A percentile compares a stretch with the other conserved stretches of the same genome.
Evolutionary conservation across 345 rosid species (phyloP).

Genomic region (Erodium maritimum): DNA sequence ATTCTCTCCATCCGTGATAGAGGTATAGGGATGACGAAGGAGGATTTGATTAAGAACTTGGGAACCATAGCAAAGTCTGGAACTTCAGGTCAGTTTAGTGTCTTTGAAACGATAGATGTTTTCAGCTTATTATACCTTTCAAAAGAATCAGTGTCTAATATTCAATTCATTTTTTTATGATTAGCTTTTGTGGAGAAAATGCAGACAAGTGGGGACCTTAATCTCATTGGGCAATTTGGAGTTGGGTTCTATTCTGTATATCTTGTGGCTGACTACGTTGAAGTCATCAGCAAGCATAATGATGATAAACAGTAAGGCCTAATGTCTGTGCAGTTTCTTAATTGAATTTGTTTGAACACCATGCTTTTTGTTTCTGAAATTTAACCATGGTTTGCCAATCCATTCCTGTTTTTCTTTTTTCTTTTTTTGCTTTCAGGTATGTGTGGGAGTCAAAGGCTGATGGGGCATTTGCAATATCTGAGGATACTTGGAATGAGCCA

Average conservation of each 20-base stretch:
- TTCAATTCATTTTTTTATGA: conserved; percentile 4
- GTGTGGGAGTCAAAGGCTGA: conserved; percentile 99
- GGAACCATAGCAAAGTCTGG: conserved; percentile 99
- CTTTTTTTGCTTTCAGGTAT: conserved; percentile 31
- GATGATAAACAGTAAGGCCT: conserved; percentile 79
- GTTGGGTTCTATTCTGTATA: conserved; percentile 98
- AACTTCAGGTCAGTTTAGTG: conserved; percentile 54
- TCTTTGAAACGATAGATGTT: too few species aligned
- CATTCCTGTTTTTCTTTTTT: too few species aligned
- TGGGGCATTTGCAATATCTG: conserved; percentile 94
- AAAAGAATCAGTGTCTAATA: background rate
- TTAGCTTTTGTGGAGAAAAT: conserved; percentile 96
- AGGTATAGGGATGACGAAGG: conserved; percentile 98
- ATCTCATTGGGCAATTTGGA: conserved; percentile 98
- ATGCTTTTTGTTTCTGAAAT: background rate
- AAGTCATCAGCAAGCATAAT: conserved; percentile 91
- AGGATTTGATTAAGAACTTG: conserved; percentile 89
- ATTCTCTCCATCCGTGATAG: conserved; percentile 81
- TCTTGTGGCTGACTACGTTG: conserved; percentile 94
- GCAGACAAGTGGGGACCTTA: conserved; percentile 91
- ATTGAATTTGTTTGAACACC: background rate
- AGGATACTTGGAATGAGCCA: conserved; percentile 97
- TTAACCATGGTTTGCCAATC: too few species aligned
- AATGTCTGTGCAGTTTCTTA: background rate
- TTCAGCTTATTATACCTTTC: too few species aligned